phyloP scores from a whole-genome alignment of 2,329 filamentous ascomycete species.

The Curvularia eragrostidis region DNA sequence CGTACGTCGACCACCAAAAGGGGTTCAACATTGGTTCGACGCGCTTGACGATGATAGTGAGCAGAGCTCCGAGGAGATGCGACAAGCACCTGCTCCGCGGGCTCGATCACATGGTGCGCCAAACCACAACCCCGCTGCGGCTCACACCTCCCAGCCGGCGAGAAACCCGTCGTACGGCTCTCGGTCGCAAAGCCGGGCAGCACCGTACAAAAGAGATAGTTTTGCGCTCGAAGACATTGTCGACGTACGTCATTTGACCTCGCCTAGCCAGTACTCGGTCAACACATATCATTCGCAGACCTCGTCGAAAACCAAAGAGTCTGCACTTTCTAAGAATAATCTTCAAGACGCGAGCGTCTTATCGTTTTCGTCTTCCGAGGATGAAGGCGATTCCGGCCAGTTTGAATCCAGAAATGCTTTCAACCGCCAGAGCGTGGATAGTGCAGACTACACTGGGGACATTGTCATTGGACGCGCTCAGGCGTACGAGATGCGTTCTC shows the following conservation, averaged over 20 bases:
- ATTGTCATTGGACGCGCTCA: conserved; percentile 49
- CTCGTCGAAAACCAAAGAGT: conserved; percentile 45
- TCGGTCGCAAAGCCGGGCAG: conserved; percentile 23
- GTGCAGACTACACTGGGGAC: conserved; percentile 42
- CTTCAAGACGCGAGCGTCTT: conserved; percentile 50
- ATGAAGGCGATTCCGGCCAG: conserved; percentile 38
- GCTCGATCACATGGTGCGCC: conserved; percentile 21
- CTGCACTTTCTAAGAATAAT: conserved; percentile 41
- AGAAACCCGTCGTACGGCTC: conserved; percentile 14
- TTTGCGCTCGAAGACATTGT: conserved; percentile 33
- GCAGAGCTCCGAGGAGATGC: conserved; percentile 31
- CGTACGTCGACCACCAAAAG: conserved; percentile 56
- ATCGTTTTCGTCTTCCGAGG: conserved; percentile 51
- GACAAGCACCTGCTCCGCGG: conserved; percentile 23
- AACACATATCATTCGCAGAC: conserved; percentile 35
- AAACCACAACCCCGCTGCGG: conserved; percentile 29
- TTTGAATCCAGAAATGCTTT: conserved; percentile 19
- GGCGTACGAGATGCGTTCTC: conserved; percentile 42
- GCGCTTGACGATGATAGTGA: conserved; percentile 53
- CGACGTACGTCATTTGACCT: conserved; percentile 34
- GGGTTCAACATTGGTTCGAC: conserved; percentile 60
- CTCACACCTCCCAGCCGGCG: conserved; percentile 21
- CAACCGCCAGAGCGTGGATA: conserved; percentile 47
- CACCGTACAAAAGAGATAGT: conserved; percentile 27
- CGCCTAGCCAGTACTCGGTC: conserved; percentile 40